Evolutionary conservation across 305 asterid genomes (phyloP), one percentile per base, ranked within the genome.

Genomic region (Andrographis paniculata): DNA sequence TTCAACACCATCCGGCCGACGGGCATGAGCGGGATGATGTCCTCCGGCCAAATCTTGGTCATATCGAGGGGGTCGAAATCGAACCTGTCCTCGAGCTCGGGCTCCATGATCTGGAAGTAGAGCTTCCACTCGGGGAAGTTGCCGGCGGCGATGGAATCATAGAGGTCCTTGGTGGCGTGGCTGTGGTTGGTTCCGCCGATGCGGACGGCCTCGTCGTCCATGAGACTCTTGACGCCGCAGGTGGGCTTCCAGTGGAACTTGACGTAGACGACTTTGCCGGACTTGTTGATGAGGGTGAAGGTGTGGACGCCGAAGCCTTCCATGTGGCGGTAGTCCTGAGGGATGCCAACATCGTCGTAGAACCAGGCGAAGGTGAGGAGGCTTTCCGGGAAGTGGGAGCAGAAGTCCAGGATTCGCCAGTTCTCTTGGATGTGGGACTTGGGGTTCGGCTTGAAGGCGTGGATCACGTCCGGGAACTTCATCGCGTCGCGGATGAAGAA

Each of bases 161-260:
- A 82, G 48, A 89, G 95, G 66, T 89, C 97, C 69, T 89, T 70
- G 35, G 94, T 89, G 53, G 95, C 97, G 30, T 88, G 97, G 61
- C 97, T 88, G 59, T 88, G 97, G 51, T 88, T 88, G 3, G 84
- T 55, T 38, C 97, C 97, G 22, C 87, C 97, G 45, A 88, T 75
- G 58, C 63, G 72, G 41, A 76, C 31, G 16, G 91, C 84, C 38
- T 88, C 95, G 1, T 82, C 95, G 14, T 84, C 94, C 63, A 76
- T 49, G 37, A 88, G 72, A 61, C 79, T 70, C 61, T 84, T 88
- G 35, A 88, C 91, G 20, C 94, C 97, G 61, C 95, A 88, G 17
- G 97, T 88, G 14, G 97, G 97, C 76, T 74, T 88, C 97, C 97
- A 88, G 52, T 84, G 95, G 65, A 88, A 88, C 52, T 88, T 88